Conservation (phyloP, 805 yeast species). For the Saturnispora halmiae region DNA sequence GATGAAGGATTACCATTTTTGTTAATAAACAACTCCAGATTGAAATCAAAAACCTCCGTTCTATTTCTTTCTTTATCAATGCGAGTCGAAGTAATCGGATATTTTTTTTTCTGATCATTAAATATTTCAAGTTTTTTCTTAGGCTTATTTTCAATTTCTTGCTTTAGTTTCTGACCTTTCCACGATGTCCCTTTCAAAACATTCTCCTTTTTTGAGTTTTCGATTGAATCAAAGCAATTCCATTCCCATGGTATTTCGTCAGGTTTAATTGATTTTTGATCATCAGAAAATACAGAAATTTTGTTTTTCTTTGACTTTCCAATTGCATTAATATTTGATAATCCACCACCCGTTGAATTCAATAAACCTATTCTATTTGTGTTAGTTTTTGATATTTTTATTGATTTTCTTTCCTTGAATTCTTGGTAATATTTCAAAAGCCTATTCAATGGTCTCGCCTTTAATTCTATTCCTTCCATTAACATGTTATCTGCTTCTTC, state of each 20-base stretch:
- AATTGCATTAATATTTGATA: constrained; percentile 11
- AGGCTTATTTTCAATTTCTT: constrained; percentile 13
- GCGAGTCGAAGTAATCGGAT: constrained; percentile 42
- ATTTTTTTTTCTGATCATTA: constrained; percentile 28
- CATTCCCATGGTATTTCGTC: constrained; percentile 27
- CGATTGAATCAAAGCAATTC: constrained; percentile 42
- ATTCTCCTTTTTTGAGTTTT: constrained; percentile 57
- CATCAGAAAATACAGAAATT: constrained; percentile 18
- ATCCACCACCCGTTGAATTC: constrained; percentile 22
- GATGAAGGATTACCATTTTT: constrained; percentile 29
- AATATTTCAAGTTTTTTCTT: constrained; percentile 28
- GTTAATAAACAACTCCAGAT: constrained; percentile 49
- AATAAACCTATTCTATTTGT: constrained; percentile 4
- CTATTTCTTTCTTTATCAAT: constrained; percentile 45
- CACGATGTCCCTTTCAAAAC: constrained; percentile 44
- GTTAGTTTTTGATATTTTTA: constrained; percentile 11
- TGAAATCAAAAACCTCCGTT: constrained; percentile 50
- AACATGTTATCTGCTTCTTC: constrained; percentile 53
- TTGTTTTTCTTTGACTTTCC: constrained; percentile 14
- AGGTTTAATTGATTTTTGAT: background rate
- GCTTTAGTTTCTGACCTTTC: constrained; percentile 55
- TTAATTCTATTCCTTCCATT: constrained; percentile 43
- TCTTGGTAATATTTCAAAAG: constrained; percentile 35
- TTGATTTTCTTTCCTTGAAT: constrained; percentile 34
- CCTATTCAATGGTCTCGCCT: constrained; percentile 58